phyloP scores from a whole-genome alignment of 768 basidiomycete genomes.

The Hericium erinaceus region DNA sequence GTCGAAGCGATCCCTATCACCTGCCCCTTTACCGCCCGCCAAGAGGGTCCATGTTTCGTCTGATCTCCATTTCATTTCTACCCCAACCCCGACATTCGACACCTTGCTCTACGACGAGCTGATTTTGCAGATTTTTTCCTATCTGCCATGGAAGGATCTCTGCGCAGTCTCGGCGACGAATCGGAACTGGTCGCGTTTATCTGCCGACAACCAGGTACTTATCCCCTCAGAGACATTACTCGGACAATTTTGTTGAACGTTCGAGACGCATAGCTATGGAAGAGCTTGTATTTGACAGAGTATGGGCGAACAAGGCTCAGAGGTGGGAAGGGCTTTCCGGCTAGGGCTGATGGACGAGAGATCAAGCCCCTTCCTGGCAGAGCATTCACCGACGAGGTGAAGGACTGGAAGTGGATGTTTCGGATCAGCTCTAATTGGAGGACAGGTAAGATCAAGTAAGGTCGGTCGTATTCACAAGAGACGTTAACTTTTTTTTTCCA shows the following conservation, averaged over 20 bases:
- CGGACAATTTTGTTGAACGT: conserved; percentile 10
- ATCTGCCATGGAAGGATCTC: conserved; percentile 58
- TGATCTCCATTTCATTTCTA: background rate
- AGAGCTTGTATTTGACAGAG: conserved; percentile 47
- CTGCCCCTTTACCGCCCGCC: conserved; percentile 38
- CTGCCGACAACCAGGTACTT: conserved; percentile 56
- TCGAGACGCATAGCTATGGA: conserved; percentile 48
- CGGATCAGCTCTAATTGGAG: conserved; percentile 78
- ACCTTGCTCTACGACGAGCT: conserved; percentile 66
- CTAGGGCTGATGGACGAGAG: conserved; percentile 46
- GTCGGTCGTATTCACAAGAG: background rate
- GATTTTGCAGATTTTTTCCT: conserved; percentile 62
- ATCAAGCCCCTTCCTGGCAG: conserved; percentile 50
- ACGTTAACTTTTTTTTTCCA: background rate
- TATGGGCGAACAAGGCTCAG: conserved; percentile 63
- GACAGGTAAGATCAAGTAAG: conserved; percentile 41
- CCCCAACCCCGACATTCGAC: conserved; percentile 29
- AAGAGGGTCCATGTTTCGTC: conserved; percentile 41
- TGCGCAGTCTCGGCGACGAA: conserved; percentile 55
- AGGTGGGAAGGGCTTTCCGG: conserved; percentile 55
- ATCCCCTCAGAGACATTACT: conserved; percentile 14
- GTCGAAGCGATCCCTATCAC: conserved; percentile 22
- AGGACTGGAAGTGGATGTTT: conserved; percentile 85
- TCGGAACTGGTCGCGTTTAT: conserved; percentile 57
- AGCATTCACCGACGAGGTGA: conserved; percentile 26